Percentiles rank a stretch among this genome's conserved stretches.
Conservation (phyloP, 495 filamentous ascomycete species). For the Letharia lupina region DNA sequence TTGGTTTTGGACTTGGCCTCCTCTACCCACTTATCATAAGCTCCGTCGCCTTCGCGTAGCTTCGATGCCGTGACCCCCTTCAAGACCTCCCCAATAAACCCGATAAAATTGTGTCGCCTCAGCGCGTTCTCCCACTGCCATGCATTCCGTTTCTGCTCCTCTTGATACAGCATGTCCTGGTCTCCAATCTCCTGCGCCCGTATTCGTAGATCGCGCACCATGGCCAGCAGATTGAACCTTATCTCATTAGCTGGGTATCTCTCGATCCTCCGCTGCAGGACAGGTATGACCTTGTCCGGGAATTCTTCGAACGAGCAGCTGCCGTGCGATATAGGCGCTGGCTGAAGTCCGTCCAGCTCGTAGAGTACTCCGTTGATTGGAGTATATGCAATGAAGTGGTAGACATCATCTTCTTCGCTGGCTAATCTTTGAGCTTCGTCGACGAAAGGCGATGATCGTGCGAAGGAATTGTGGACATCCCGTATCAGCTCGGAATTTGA, state of each 20-base stretch:
- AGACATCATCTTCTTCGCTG: constrained; percentile 66
- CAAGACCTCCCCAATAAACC: constrained; percentile 83
- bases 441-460: constrained; percentile 76
- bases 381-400: constrained; percentile 97
- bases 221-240: constrained; percentile 89
- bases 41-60: constrained; percentile 49
- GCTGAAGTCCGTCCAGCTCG: constrained; percentile 92
- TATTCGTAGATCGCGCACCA: constrained; percentile 71
- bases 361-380: constrained; percentile 70
- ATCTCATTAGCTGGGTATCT: constrained; percentile 84
- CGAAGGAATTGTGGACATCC: constrained; percentile 88
- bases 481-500: constrained; percentile 74
- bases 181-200: constrained; percentile 78
- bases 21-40: constrained; percentile 72
- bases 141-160: constrained; percentile 73
- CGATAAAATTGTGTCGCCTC: constrained; percentile 89
- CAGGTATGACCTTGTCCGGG: constrained; percentile 73
- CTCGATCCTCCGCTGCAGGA: constrained; percentile 74
- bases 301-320: constrained; percentile 59
- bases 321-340: constrained; percentile 84
- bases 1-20: constrained; percentile 62
- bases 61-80: constrained; percentile 73
- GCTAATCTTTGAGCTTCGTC: constrained; percentile 69
- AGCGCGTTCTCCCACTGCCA: constrained; percentile 98
- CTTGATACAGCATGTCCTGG: constrained; percentile 60